phyloP scores from a whole-genome alignment of 1,284 basidiomycete species.

The Apiotrichum akiyoshidainum region DNA sequence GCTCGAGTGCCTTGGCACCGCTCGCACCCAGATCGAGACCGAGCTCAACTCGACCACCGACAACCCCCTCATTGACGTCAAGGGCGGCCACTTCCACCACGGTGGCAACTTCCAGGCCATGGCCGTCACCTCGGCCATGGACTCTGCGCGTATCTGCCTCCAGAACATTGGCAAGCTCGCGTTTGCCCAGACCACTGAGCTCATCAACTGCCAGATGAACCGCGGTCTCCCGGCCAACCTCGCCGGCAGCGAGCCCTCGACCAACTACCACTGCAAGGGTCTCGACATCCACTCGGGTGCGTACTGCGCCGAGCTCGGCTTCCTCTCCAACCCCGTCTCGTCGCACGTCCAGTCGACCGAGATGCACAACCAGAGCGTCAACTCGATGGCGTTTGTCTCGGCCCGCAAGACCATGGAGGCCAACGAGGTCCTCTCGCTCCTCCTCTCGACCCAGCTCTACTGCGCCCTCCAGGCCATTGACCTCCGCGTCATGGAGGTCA shows the following conservation, averaged over 20 bases:
- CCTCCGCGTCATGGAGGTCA: conserved; percentile 19
- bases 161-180: conserved; percentile 24
- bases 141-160: conserved; percentile 18
- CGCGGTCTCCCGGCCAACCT: conserved; percentile 22
- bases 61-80: conserved; percentile 24
- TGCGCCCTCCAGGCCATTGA: conserved; percentile 20
- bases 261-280: conserved; percentile 28
- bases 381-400: conserved; percentile 20
- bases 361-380: conserved; percentile 26
- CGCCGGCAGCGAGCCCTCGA: conserved; percentile 18
- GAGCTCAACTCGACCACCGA: conserved; percentile 26
- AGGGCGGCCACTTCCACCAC: conserved; percentile 22
- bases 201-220: conserved; percentile 27
- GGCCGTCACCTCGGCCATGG: conserved; percentile 21
- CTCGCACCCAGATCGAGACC: conserved; percentile 20
- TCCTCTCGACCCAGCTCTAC: conserved; percentile 23
- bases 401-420: conserved; percentile 22
- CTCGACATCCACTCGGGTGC: conserved; percentile 24
- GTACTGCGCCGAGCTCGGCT: conserved; percentile 25
- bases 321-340: conserved; percentile 22
- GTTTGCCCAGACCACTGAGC: conserved; percentile 23
- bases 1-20: conserved; percentile 19
- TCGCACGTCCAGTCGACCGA: conserved; percentile 22
- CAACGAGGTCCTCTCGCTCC: conserved; percentile 19
- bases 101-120: conserved; percentile 27